phyloP scores from a whole-genome alignment of 2,329 filamentous ascomycete species.

The Clathrospora elynae region DNA sequence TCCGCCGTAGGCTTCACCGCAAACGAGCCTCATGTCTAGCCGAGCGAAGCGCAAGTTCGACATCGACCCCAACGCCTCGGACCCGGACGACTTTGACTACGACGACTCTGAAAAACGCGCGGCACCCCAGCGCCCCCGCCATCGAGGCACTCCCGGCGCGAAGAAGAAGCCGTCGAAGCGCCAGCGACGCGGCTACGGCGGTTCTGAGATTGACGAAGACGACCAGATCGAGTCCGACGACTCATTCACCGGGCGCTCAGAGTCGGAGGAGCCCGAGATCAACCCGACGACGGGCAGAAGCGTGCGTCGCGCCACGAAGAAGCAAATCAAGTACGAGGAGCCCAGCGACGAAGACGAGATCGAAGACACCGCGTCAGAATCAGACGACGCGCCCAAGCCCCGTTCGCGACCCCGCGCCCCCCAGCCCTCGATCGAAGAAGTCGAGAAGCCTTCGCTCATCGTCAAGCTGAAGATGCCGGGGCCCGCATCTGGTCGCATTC shows the following conservation, averaged over 20 bases:
- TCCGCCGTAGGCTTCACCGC: constrained; percentile 30
- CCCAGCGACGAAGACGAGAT: constrained; percentile 55
- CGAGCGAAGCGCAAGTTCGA: constrained; percentile 50
- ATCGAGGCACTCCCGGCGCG: constrained; percentile 31
- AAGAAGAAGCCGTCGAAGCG: constrained; percentile 43
- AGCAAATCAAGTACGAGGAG: constrained; percentile 62
- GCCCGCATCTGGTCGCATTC: constrained; percentile 25
- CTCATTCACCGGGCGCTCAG: constrained; percentile 47
- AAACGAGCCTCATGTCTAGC: constrained; percentile 42
- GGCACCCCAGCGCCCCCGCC: constrained; percentile 40
- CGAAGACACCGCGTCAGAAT: constrained; percentile 47
- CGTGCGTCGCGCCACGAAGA: constrained; percentile 61
- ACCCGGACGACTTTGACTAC: constrained; percentile 48
- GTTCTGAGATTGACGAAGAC: constrained; percentile 50
- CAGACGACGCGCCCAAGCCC: constrained; percentile 32
- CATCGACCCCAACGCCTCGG: constrained; percentile 48
- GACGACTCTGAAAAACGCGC: constrained; percentile 38
- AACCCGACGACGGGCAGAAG: constrained; percentile 62
- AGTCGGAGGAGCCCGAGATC: constrained; percentile 56
- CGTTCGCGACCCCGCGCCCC: constrained; percentile 25
- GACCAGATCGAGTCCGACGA: constrained; percentile 57
- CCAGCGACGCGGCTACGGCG: constrained; percentile 41
- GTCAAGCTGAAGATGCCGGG: constrained; percentile 50
- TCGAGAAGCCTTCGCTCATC: constrained; percentile 45
- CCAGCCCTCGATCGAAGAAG: constrained; percentile 36